Evolutionary conservation across 1,284 basidiomycete genomes (phyloP), one percentile per base, ranked within the genome.

Genomic region (Phaffia rhodozyma): DNA sequence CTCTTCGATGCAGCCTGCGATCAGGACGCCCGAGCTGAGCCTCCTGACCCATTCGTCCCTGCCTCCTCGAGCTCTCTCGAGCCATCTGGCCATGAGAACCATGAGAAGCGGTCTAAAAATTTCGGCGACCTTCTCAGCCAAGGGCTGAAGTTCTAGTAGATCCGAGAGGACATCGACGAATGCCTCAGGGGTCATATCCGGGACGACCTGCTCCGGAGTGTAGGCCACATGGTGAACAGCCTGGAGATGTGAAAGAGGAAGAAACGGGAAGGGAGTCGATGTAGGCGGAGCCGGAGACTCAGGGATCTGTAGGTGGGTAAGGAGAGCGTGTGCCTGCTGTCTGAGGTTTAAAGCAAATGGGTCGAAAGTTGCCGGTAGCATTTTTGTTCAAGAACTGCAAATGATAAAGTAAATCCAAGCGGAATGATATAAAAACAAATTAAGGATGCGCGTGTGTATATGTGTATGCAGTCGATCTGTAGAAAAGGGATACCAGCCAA

Each of bases 311-410:
- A 83, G 70, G 43, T 72, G 72, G n/a, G 76, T 71, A 52, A 81
- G 70, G 47, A 85, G 69, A 16, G 71, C 69, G 62, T 68, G 72
- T 16, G 78, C 80, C 70, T 85, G 84, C 67, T 78, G 76, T 58
- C 70, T 71, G 60, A 85, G 72, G 71, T 86, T 79, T 68, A 85
- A 79, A 29, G 75, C 68, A 58, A 85, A 78, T 11, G 80, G 80
- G 69, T 81, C 76, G 38, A 67, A 60, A 55, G 73, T 60, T 52
- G 11, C 59, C 49, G 50, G 51, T 52, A 25, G 54, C 43, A 27
- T 60, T 60, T 60, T 49, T 29, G 59, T 52, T 52, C 47, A 29
- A 60, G 54, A 27, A 52, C 30, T 49, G 59, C 50, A 32, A n/a
- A 32, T 58, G 27, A 43, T 20, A 47, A 38, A n/a, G 43, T 29